Conservation (phyloP, 257 asterid genomes). For the Orobanche coerulescens region DNA sequence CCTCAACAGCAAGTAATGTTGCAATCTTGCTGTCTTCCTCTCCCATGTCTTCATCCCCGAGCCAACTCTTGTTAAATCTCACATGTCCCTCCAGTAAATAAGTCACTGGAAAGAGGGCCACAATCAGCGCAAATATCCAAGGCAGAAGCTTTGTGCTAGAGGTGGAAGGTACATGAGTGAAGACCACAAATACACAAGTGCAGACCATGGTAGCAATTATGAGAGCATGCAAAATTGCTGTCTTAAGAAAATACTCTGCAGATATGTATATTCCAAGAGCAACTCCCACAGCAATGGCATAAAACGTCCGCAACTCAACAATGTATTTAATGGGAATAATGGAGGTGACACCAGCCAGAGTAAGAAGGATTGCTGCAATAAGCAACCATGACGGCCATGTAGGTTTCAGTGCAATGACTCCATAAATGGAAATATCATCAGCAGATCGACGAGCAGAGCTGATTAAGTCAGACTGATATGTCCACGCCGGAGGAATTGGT, state of each 20-base stretch:
- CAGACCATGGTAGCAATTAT: conserved; percentile 91
- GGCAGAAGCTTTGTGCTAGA: conserved; percentile 90
- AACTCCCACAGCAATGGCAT: conserved; percentile 74
- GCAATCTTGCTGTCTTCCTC: conserved; percentile 81
- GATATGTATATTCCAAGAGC: conserved; percentile 87
- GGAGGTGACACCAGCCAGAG: conserved; percentile 91
- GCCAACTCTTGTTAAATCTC: conserved; percentile 53
- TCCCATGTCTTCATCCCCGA: conserved; percentile 43
- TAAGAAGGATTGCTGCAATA: conserved; percentile 69
- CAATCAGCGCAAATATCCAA: conserved; percentile 92
- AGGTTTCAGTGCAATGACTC: conserved; percentile 77
- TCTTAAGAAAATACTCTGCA: conserved; percentile 90
- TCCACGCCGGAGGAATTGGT: conserved; percentile 77
- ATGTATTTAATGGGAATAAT: conserved; percentile 76
- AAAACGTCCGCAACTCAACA: conserved; percentile 75
- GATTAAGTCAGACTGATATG: conserved; percentile 70
- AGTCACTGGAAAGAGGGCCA: conserved; percentile 97
- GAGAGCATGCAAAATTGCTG: conserved; percentile 73
- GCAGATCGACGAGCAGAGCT: conserved; percentile 79
- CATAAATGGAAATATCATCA: conserved; percentile 92
- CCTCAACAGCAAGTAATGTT: conserved; percentile 78
- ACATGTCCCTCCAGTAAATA: conserved; percentile 92
- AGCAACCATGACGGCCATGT: conserved; percentile 99
- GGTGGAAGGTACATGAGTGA: conserved; percentile 94
- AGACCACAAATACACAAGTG: conserved; percentile 76